These are phyloP conservation scores for Chalciporus sp. DNA, from an alignment of 1,284 basidiomycete species.

Conservation along the genomic window DNA sequence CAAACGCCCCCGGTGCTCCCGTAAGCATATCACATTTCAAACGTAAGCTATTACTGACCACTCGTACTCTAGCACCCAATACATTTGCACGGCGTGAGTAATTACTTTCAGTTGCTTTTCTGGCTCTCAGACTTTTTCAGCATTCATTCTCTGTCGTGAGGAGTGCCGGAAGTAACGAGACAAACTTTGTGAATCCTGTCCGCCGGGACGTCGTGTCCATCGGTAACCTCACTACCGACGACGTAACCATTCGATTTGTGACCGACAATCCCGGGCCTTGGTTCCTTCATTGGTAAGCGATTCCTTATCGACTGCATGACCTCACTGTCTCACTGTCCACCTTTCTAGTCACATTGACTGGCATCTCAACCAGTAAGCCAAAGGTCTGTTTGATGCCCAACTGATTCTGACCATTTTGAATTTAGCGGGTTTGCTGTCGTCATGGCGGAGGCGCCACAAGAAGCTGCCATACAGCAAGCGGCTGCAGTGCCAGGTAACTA, in stretches of 20 bases:
- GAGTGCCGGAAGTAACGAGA: constrained; percentile 14
- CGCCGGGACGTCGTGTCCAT: constrained; percentile 30
- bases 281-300: constrained; percentile 47
- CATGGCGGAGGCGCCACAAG: constrained; percentile 31
- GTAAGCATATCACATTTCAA: constrained; percentile 26
- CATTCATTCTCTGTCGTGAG: constrained; percentile 31
- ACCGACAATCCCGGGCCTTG: constrained; percentile 52
- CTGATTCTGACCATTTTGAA: neutral
- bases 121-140: constrained; percentile 7
- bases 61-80: constrained; percentile 30
- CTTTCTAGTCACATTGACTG: constrained; percentile 40
- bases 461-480: constrained; percentile 4
- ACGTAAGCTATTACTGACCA: neutral
- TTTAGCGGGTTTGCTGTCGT: constrained; percentile 37
- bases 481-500: constrained; percentile 23
- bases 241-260: constrained; percentile 47
- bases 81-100: constrained; percentile 39
- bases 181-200: constrained; percentile 32
- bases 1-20: constrained; percentile 31
- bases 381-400: neutral
- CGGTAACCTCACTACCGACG: constrained; percentile 25
- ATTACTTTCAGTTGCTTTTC: neutral
- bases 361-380: constrained; percentile 38
- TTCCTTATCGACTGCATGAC: neutral
- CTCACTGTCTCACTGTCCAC: neutral